Conservation (phyloP, 208 protist genomes). For the Wallacemonas sp. region DNA sequence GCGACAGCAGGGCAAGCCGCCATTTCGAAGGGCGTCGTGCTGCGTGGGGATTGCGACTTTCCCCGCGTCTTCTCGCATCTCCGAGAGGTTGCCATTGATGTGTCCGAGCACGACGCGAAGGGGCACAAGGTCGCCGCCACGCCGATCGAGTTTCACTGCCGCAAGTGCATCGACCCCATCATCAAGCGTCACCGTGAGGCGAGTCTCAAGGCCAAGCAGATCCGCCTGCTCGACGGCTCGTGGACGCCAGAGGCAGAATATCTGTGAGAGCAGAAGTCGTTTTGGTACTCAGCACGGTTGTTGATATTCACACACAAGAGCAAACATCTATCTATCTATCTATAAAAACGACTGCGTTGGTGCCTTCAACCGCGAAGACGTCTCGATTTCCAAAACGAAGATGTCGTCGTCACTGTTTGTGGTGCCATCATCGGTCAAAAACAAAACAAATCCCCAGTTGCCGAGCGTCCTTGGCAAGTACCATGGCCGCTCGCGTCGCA, state of each 20-base stretch:
- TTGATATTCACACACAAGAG: neutral
- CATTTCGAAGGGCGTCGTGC: conserved; percentile 15
- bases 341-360: too few species aligned
- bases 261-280: conserved; percentile 23
- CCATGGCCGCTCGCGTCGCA: too few species aligned
- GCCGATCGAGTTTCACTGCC: conserved; percentile 71
- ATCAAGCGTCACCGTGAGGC: conserved; percentile 43
- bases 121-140: neutral
- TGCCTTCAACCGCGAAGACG: too few species aligned
- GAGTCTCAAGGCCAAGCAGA: conserved; percentile 51
- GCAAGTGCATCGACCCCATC: conserved; percentile 77
- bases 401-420: too few species aligned
- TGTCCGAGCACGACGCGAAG: conserved; percentile 10
- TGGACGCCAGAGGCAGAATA: conserved; percentile 84
- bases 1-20: neutral
- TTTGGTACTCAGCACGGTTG: too few species aligned
- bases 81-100: conserved; percentile 49
- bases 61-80: conserved; percentile 85
- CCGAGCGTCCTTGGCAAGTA: too few species aligned
- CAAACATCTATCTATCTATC: too few species aligned
- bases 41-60: conserved; percentile 86
- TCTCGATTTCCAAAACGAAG: too few species aligned
- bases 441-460: too few species aligned
- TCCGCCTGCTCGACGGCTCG: conserved; percentile 74
- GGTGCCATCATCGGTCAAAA: too few species aligned